Base-by-base conservation (phyloP, 2,329 filamentous ascomycete species). In the Calonectria honghensis region DNA sequence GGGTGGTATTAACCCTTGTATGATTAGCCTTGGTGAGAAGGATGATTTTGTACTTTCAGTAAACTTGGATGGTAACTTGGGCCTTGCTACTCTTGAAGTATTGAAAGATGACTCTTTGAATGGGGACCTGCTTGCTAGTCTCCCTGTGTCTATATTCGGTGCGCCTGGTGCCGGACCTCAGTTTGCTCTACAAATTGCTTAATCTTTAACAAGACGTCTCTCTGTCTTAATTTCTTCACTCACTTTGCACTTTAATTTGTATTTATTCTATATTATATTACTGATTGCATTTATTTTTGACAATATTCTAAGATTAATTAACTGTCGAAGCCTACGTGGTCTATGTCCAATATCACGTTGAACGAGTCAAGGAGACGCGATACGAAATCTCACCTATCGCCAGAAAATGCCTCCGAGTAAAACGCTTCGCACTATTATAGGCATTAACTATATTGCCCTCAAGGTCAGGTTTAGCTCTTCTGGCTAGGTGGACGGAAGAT, bases 131-230 rank as follows among this genome's bases (percentile, higher is more conserved):
- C 6, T 54, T 32, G 51, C 51, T 16, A 54, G 51, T 32, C 51
- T 54, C 51, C 14, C 51, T 9, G 51, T 3, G 14, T 54, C 51
- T 4, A 32, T 32, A 18, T 54, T 54, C 24, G 51, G 51, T 32
- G 51, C 11, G 29, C 51, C 51, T 7, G 51, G 51, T 29, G 27
- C 27, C 6, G 51, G 51, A 29, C 51, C 51, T 29, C 51, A 54
- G 51, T 54, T 54, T 54, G 51, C 51, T 32, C 27, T 18, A 24
- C 51, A 54, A 16, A 32, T 54, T 54, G 51, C 27, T 54, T 54
- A 54, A 20, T 14, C 20, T 10, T 11, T 32, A 16, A 32, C 51
- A 54, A 54, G 14, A 20, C 27, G 18, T 16, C n/a, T 32, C 2
- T 14, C 32, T 32, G 18, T 54, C 18, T 3, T 2, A 48, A n/a